A percentile compares a stretch with the other conserved stretches of the same genome.
Conservation (phyloP, 352 stramenopile genomes). For the Pythium rhizo-oryzae region DNA sequence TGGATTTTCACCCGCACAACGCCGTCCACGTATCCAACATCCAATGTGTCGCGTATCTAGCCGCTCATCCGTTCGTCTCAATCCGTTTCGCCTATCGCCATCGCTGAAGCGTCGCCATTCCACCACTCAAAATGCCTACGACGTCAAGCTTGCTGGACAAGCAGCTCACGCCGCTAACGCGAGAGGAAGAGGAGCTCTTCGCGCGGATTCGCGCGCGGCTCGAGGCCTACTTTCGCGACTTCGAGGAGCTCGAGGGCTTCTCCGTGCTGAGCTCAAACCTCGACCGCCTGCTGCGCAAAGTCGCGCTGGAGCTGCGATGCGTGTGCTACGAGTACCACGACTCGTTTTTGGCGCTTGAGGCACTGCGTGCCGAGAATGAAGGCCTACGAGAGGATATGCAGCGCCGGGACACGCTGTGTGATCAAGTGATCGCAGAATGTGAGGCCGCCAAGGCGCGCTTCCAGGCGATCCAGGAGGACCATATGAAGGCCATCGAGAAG, state of each 20-base stretch:
- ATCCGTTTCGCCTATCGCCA: no score
- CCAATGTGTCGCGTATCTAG: no score
- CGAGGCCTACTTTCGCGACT: constrained; percentile 37
- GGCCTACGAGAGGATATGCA: constrained; percentile 12
- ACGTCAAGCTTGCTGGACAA: constrained; percentile 19
- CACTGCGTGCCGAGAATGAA: constrained; percentile 23
- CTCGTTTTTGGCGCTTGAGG: constrained; percentile 25
- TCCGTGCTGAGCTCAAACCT: constrained; percentile 36
- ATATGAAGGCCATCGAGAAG: constrained; percentile 31
- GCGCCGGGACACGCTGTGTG: constrained; percentile 23
- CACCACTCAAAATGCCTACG: constrained; percentile 23
- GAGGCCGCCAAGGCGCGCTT: constrained; percentile 27
- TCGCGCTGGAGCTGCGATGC: constrained; percentile 40
- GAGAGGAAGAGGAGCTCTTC: constrained; percentile 43
- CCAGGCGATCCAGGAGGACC: constrained; percentile 20
- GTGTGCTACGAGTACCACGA: constrained; percentile 40
- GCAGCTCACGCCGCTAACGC: constrained; percentile 33
- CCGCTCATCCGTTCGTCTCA: no score
- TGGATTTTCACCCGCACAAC: neutral
- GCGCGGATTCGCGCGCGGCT: constrained; percentile 32
- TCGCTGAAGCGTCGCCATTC: constrained; percentile 1
- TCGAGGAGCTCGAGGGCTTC: constrained; percentile 52
- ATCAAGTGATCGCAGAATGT: constrained; percentile 37
- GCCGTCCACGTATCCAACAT: no score
- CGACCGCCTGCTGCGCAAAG: constrained; percentile 36